A percentile compares a stretch with the other conserved stretches of the same genome.
These are phyloP conservation scores for Tylopilus sp. DNA, from an alignment of 768 basidiomycete species.

Conservation along the genomic window DNA sequence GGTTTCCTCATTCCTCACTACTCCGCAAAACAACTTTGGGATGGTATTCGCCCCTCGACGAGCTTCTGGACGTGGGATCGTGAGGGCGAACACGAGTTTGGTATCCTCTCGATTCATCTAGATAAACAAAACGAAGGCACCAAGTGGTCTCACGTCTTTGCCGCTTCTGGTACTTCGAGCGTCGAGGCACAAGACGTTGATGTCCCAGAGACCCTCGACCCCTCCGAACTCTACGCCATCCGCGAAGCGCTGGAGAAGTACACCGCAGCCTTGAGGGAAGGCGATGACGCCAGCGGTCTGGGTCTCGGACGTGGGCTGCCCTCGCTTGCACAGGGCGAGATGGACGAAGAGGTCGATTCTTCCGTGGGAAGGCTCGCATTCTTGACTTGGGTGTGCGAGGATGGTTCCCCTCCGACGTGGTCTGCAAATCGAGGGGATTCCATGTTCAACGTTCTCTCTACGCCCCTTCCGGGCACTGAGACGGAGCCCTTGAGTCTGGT, in stretches of 20 bases:
- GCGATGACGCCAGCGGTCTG: constrained; percentile 57
- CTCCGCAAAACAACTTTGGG: constrained; percentile 72
- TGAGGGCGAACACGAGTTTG: constrained; percentile 63
- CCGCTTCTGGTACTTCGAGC: constrained; percentile 38
- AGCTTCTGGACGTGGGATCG: constrained; percentile 94
- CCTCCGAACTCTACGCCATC: constrained; percentile 75
- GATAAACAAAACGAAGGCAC: constrained; percentile 83
- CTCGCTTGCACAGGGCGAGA: constrained; percentile 81
- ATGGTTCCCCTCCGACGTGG: constrained; percentile 48
- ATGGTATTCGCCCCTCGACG: constrained; percentile 66
- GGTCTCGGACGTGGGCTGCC: constrained; percentile 70
- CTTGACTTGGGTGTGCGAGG: constrained; percentile 62
- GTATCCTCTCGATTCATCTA: constrained; percentile 77
- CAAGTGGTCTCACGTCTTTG: constrained; percentile 87
- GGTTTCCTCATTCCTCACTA: constrained; percentile 52
- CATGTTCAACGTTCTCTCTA: constrained; percentile 61
- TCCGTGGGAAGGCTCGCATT: constrained; percentile 63
- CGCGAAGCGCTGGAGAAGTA: constrained; percentile 85
- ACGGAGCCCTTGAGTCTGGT: constrained; percentile 43
- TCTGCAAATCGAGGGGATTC: constrained; percentile 31
- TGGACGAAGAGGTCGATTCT: constrained; percentile 86
- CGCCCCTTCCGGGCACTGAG: constrained; percentile 56
- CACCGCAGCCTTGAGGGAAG: constrained; percentile 58
- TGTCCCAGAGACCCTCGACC: constrained; percentile 86
- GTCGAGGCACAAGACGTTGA: constrained; percentile 49